Base-by-base conservation (phyloP, 176 grass and related monocot species). In the Bonia amplexicaulis region DNA sequence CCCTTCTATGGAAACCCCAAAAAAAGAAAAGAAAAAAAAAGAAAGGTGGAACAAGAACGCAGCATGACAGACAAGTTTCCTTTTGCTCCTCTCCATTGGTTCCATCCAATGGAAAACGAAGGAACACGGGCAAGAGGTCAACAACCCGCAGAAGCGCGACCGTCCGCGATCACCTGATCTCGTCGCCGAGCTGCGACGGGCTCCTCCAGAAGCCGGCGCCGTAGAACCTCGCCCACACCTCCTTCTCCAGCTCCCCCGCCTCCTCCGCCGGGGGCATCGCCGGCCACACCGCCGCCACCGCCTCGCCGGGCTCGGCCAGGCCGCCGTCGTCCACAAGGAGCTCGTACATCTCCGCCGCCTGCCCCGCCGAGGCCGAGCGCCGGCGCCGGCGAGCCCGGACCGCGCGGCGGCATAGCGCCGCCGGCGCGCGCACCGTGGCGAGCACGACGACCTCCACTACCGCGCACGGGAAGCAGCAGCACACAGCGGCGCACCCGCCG, bases 181-280 rank as follows among this genome's bases (percentile, higher is more conserved):
- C 33, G 47, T 89, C 79, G n/a, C 79, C 76, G 33, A 91, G 89
- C 69, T 89, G 90, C 37, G 94, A 97, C 52, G 90, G 87, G 85
- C 95, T 97, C 41, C 95, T 88, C 95, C 95, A 97, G 79, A 97
- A 97, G 7, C 95, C 95, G 2, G 93, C 80, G 19, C 93, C 93
- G 82, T 97, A 86, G 88, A 95, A 97, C 65, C 49, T 84, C 6
- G 81, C 87, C 86, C 89, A 90, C 79, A 97, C 88, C 85, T 97
- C 94, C 87, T 90, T 90, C 87, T 97, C 94, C 91, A 92, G 69
- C 49, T 89, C 85, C 48, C 31, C 63, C 13, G 80, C 26, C 23
- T 83, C 76, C 59, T 74, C 77, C 16, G 82, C 20, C 31, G 42
- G 19, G 11, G 41, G 13, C 6, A 41, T 22, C 69, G 20, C 72